These are phyloP conservation scores for Termitomyces heimii DNA, from an alignment of 768 basidiomycete species.

Conservation along the genomic window DNA sequence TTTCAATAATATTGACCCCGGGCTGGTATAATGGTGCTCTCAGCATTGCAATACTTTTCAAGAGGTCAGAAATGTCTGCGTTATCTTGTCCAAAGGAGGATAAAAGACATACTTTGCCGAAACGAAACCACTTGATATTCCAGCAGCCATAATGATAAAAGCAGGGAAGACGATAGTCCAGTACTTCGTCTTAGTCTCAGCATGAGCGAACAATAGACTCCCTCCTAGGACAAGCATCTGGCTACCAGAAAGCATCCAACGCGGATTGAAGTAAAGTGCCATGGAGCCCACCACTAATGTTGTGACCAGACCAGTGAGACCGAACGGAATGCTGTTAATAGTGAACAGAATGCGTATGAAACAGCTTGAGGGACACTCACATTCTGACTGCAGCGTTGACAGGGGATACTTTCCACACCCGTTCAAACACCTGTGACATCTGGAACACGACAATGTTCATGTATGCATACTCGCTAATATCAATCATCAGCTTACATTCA, in stretches of 20 bases:
- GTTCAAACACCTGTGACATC: constrained; percentile 26
- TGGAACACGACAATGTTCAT: constrained; percentile 31
- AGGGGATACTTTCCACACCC: constrained; percentile 28
- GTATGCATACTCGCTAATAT: constrained; percentile 26
- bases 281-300: constrained; percentile 33
- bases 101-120: constrained; percentile 36
- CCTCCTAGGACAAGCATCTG: constrained; percentile 28
- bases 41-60: constrained; percentile 40
- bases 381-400: constrained; percentile 29
- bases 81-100: background rate
- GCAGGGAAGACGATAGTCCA: constrained; percentile 42
- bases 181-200: constrained; percentile 31
- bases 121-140: constrained; percentile 35
- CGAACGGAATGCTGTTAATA: constrained; percentile 29
- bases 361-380: constrained; percentile 9
- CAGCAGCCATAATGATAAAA: constrained; percentile 34
- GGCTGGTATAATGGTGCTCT: constrained; percentile 35
- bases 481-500: background rate
- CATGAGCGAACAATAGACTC: constrained; percentile 32
- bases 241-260: constrained; percentile 37
- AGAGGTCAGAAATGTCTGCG: background rate
- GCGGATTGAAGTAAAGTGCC: constrained; percentile 25
- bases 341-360: background rate
- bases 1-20: constrained; percentile 26
- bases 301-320: constrained; percentile 25